Evolutionary conservation across 1,284 basidiomycete genomes (phyloP).

Genomic region (Ceratobasidium sp.): DNA sequence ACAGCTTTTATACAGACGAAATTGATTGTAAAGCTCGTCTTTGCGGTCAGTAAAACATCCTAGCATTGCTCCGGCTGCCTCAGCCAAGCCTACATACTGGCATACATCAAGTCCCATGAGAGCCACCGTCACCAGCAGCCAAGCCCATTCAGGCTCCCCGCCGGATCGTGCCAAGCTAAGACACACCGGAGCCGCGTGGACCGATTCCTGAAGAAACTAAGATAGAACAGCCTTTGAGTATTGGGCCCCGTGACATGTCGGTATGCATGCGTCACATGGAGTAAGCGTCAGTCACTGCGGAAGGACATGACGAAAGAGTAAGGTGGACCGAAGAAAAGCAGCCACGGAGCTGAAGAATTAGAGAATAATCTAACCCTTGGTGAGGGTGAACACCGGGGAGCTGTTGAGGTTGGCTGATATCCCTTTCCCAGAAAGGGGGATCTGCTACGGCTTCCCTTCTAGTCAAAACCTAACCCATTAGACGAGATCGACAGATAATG

Average conservation of each 20-base stretch:
- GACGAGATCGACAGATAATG: no score
- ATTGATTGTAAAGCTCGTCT: background rate
- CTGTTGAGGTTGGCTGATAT: no score
- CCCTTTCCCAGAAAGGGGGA: no score
- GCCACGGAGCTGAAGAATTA: no score
- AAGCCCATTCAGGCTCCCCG: slow-evolving; percentile 5
- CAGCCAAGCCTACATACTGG: background rate
- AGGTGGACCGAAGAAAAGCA: no score
- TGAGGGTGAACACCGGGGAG: no score
- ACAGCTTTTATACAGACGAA: slow-evolving; percentile 3
- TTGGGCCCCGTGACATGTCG: slow-evolving; percentile 15
- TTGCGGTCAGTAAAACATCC: background rate
- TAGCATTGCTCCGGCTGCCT: background rate
- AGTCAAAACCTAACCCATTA: no score
- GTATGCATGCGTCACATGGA: slow-evolving; percentile 3
- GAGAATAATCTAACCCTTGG: no score
- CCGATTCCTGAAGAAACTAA: background rate
- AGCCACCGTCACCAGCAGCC: background rate
- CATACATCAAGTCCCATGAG: background rate
- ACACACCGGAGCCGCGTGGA: background rate
- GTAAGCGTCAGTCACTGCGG: slow-evolving; percentile 16
- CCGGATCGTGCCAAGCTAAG: slow-evolving; percentile 12
- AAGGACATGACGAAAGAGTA: no score
- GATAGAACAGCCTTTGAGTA: slow-evolving; percentile 15
- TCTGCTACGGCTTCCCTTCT: no score